Percentiles rank a stretch among this genome's conserved stretches.
phyloP scores from a whole-genome alignment of 164 flowering plant genomes.

The Vitis cinerea region DNA sequence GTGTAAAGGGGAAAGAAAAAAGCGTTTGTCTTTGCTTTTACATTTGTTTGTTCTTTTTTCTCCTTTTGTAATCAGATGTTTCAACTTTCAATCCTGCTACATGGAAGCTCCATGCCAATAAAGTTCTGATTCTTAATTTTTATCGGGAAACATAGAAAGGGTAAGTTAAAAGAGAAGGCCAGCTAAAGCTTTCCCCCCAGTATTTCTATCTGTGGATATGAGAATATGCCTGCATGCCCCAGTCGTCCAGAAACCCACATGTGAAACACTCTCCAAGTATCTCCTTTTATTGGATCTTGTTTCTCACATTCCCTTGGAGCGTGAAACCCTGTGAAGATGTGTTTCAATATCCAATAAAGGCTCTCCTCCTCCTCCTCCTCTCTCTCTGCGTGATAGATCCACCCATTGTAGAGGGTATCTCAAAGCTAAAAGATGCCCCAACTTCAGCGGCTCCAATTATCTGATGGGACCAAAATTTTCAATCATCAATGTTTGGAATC shows the following conservation, averaged over 20 bases:
- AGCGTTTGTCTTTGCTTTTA: neutral
- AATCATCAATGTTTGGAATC: neutral
- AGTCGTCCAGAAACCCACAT: too few relatives aligned
- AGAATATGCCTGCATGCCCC: too few relatives aligned
- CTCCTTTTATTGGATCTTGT: neutral
- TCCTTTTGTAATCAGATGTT: neutral
- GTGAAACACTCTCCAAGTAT: too few relatives aligned
- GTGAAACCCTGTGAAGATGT: too few relatives aligned
- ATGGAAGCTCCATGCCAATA: neutral
- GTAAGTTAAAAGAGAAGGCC: neutral
- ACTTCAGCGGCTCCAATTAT: constrained; percentile 11
- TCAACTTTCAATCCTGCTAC: neutral
- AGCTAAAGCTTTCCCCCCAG: neutral
- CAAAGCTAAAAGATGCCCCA: constrained; percentile 13
- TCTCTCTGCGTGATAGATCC: too few relatives aligned
- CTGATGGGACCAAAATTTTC: constrained; percentile 12
- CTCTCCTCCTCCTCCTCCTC: neutral
- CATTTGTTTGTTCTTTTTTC: neutral
- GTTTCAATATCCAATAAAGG: neutral
- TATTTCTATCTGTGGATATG: neutral
- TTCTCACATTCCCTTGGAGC: neutral
- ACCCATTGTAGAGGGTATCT: neutral
- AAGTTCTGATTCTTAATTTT: neutral
- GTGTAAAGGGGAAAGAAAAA: neutral
- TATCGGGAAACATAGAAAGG: neutral